Evolutionary conservation across 805 yeast species (phyloP).

Genomic region (Barnettozyma botsteinii): DNA sequence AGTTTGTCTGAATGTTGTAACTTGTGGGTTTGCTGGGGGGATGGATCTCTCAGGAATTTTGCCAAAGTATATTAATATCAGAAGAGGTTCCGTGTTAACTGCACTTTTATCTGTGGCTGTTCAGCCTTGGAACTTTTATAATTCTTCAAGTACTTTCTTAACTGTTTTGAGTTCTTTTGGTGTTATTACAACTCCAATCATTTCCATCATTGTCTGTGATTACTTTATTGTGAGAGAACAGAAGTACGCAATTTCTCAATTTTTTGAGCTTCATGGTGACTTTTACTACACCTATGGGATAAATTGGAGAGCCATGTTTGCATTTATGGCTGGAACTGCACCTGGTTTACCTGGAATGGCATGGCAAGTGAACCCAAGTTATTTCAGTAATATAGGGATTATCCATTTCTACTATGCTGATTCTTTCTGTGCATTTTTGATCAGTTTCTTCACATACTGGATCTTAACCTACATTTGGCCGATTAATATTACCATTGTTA

Average conservation of each 20-base stretch:
- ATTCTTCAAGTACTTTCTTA: conserved; percentile 27
- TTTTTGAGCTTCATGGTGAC: conserved; percentile 26
- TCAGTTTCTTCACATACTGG: conserved; percentile 35
- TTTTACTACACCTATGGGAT: conserved; percentile 36
- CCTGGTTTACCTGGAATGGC: conserved; percentile 48
- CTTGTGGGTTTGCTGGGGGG: conserved; percentile 31
- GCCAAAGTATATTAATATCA: conserved; percentile 28
- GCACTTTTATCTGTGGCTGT: conserved; percentile 30
- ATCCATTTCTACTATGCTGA: conserved; percentile 39
- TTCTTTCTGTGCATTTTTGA: conserved; percentile 36
- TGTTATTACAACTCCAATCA: conserved; percentile 31
- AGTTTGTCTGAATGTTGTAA: conserved; percentile 29
- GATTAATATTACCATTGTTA: conserved; percentile 26
- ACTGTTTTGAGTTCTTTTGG: conserved; percentile 32
- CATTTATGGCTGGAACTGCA: conserved; percentile 36
- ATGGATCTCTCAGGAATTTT: conserved; percentile 24
- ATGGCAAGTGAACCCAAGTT: conserved; percentile 29
- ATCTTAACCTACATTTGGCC: conserved; percentile 33
- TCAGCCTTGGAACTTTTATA: conserved; percentile 35
- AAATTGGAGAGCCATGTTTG: conserved; percentile 36
- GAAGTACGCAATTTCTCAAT: conserved; percentile 31
- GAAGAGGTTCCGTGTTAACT: conserved; percentile 30
- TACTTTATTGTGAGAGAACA: conserved; percentile 32
- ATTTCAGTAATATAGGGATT: conserved; percentile 31
- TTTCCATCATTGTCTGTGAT: conserved; percentile 34